Percentiles rank a stretch among this genome's conserved stretches.
phyloP scores from a whole-genome alignment of 768 basidiomycete genomes.

The Hypsizygus marmoreus region DNA sequence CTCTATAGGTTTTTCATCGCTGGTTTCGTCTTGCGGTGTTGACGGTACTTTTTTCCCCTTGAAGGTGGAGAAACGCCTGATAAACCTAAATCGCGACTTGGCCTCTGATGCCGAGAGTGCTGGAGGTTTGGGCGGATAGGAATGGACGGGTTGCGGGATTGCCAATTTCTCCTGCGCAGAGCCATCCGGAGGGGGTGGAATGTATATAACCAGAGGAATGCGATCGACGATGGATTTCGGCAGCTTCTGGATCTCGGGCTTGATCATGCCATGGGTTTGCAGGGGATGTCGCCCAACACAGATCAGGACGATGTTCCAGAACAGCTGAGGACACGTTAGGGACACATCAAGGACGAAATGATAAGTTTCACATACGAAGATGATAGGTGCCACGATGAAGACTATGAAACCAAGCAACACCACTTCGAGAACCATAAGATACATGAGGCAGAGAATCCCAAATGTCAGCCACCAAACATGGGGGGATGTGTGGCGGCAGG shows the following conservation, averaged over 20 bases:
- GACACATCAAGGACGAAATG: background rate
- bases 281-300: constrained; percentile 81
- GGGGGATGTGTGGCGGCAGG: constrained; percentile 73
- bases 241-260: constrained; percentile 77
- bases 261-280: constrained; percentile 71
- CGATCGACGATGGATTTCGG: constrained; percentile 70
- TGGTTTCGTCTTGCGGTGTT: constrained; percentile 4
- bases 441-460: constrained; percentile 77
- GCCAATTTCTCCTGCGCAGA: constrained; percentile 33
- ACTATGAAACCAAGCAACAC: constrained; percentile 74
- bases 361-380: constrained; percentile 61
- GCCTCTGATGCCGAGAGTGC: constrained; percentile 21
- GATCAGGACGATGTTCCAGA: constrained; percentile 78
- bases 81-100: constrained; percentile 57
- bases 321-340: constrained; percentile 43
- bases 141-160: constrained; percentile 51
- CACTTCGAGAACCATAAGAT: constrained; percentile 70
- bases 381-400: constrained; percentile 75
- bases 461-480: constrained; percentile 89
- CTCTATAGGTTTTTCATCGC: constrained; percentile 11
- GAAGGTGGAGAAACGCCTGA: constrained; percentile 35
- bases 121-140: constrained; percentile 60
- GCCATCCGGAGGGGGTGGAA: constrained; percentile 71
- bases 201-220: constrained; percentile 85
- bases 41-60: constrained; percentile 19